Evolutionary conservation across 169 alveolate genomes (phyloP).

Genomic region (Amoebophrya sp.): DNA sequence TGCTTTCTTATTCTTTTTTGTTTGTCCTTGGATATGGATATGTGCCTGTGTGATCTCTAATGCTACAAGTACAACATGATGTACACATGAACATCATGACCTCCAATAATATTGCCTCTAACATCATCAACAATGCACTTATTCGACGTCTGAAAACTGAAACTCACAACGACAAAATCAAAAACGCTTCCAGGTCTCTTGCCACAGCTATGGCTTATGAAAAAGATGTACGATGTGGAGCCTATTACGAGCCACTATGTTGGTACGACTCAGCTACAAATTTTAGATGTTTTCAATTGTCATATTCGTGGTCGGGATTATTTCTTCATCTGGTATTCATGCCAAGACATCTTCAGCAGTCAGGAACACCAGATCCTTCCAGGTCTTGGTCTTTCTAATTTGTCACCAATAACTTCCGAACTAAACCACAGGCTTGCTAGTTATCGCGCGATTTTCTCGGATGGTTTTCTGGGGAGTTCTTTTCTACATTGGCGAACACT

Average conservation of each 20-base stretch:
- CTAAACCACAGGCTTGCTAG: conserved; percentile 47
- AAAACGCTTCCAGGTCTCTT: conserved; percentile 30
- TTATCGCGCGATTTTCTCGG: conserved; percentile 60
- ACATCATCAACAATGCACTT: too few relatives aligned
- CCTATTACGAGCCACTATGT: conserved; percentile 62
- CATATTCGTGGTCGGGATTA: neutral
- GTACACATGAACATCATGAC: neutral
- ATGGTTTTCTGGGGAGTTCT: conserved; percentile 59
- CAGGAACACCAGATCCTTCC: too few relatives aligned
- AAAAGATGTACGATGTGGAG: conserved; percentile 60
- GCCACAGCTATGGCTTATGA: conserved; percentile 63
- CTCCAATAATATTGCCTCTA: too few relatives aligned
- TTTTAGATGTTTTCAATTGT: neutral
- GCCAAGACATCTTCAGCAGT: too few relatives aligned
- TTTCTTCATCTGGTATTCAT: too few relatives aligned
- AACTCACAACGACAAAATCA: neutral
- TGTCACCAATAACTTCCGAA: neutral
- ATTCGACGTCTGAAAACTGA: too few relatives aligned
- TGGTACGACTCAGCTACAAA: conserved; percentile 18
- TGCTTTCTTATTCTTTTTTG: neutral
- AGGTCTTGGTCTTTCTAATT: neutral
- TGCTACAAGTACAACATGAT: neutral
- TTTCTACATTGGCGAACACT: conserved; percentile 41
- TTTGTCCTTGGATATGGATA: neutral
- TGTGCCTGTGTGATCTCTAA: neutral